These are phyloP conservation scores for Trametes versicolor DNA, from an alignment of 1,284 basidiomycete species.

Conservation along the genomic window DNA sequence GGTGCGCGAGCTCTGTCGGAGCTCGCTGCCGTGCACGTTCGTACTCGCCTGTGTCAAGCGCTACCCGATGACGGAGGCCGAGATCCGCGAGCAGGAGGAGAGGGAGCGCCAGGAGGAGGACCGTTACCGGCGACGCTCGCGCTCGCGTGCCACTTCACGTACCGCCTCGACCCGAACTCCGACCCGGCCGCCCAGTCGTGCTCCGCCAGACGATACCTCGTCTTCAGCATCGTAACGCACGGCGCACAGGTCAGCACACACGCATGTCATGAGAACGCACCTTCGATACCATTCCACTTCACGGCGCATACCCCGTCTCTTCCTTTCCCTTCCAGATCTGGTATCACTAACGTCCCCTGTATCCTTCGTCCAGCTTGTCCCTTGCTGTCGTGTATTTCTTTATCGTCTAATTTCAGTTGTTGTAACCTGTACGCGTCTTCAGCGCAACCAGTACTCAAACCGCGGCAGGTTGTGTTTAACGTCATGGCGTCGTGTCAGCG, in stretches of 20 bases:
- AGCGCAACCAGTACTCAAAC: no score
- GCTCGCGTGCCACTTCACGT: slow-evolving; percentile 36
- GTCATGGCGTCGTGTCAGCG: no score
- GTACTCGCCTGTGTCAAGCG: slow-evolving; percentile 61
- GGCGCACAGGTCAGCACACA: neutral
- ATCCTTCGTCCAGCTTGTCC: neutral
- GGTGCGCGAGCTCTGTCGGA: slow-evolving; percentile 55
- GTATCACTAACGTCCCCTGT: neutral
- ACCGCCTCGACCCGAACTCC: slow-evolving; percentile 33
- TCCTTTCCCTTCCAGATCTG: neutral
- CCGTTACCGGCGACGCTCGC: slow-evolving; percentile 30
- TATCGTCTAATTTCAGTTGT: slow-evolving; percentile 22
- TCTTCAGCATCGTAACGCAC: slow-evolving; percentile 9
- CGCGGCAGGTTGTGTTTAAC: no score
- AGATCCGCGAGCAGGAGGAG: slow-evolving; percentile 52
- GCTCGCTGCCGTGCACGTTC: slow-evolving; percentile 65
- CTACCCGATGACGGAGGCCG: slow-evolving; percentile 59
- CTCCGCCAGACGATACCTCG: slow-evolving; percentile 20
- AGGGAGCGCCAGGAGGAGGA: slow-evolving; percentile 39
- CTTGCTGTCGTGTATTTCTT: neutral
- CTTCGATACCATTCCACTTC: slow-evolving; percentile 2
- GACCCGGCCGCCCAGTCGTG: slow-evolving; percentile 29
- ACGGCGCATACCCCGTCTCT: slow-evolving; percentile 5
- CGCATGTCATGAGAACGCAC: neutral
- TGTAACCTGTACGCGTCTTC: slow-evolving; percentile 25